Base-by-base conservation (phyloP, 345 rosid genomes). In the Xanthoceras sorbifolium region DNA sequence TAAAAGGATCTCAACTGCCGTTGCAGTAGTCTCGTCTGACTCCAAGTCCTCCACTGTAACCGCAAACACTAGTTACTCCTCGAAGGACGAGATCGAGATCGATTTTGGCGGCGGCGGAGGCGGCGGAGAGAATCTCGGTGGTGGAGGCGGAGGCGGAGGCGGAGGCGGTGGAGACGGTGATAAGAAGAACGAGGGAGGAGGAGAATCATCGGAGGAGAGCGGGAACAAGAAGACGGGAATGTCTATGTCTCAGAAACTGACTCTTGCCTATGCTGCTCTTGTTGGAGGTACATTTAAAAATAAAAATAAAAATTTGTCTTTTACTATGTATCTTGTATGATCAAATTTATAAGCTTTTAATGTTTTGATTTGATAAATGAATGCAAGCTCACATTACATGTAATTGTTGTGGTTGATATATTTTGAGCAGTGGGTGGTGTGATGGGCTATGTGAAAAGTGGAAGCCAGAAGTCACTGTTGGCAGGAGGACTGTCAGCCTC, bases 241-340 rank as follows among this genome's bases (percentile, higher is more conserved):
- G 86, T 85, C 90, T 12, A 81, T 88, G 91, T 90, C 93, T 15
- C 93, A 90, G 86, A 90, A 88, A 67, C 44, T 90, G 70, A 89
- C 89, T 73, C 86, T 89, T 54, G 90, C 84, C n/a, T 89, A 84
- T 52, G 93, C 93, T 72, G 85, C 85, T 11, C 88, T 88, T 9
- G 88, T 91, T 32, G 97, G 97, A 91, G 87, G 98, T 92, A 10
- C n/a, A n/a, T n/a, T n/a, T n/a, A n/a, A n/a, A n/a, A n/a, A n/a
- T n/a, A n/a, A n/a, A n/a, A n/a, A n/a, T n/a, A n/a, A n/a, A n/a
- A n/a, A n/a, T n/a, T n/a, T n/a, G n/a, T n/a, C n/a, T n/a, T n/a
- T n/a, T n/a, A n/a, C n/a, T n/a, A n/a, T n/a, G n/a, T n/a, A n/a
- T n/a, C 75, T 26, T 54, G 6, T 61, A 17, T 40, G n/a, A n/a